Base-by-base conservation (phyloP, 306 rosid species). In the Hippophae rhamnoides region DNA sequence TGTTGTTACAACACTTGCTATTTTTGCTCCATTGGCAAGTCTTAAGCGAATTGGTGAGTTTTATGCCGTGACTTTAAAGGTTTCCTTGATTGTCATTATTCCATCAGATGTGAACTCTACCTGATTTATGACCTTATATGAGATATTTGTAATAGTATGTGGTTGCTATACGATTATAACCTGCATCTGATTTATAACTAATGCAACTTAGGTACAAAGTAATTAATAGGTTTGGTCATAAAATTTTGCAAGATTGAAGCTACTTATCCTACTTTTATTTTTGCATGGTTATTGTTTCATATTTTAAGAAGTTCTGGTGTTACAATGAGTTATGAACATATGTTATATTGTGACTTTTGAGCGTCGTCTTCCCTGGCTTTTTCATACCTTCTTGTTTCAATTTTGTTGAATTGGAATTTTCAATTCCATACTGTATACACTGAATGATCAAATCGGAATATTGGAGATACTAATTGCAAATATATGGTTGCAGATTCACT, bases 31-130 rank as follows among this genome's bases (percentile, higher is more conserved):
- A 49, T 77, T 89, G 64, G 81, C 77, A 52, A 67, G 87, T 76
- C 82, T 83, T 59, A 89, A 86, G 82, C 67, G 95, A 61, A 86
- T 89, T 47, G 97, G 97, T 89, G 47, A 72, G 81, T 64, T 53
- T 44, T 50, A 13, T n/a, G 31, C 43, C 3, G 6, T 26, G 9
- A 12, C 12, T 13, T 13, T n/a, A 48, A 61, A 31, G 14, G 18
- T 6, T 12, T 55, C 6, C 56, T 59, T 57, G 52, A 31, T 65
- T 11, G 42, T 13, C 38, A 42, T 54, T 44, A 38, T 31, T 7
- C 43, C 51, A 45, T 58, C 6, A 38, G 45, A 31, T 47, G n/a
- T 46, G 57, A 61, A 18, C 47, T 65, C 23, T 40, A 44, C 13
- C 55, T 14, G 10, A 46, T 54, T 47, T 46, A 31, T 41, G 10